Percentiles rank a stretch among this genome's conserved stretches.
Evolutionary conservation across 345 rosid species (phyloP).

Genomic region (Populus tremula): DNA sequence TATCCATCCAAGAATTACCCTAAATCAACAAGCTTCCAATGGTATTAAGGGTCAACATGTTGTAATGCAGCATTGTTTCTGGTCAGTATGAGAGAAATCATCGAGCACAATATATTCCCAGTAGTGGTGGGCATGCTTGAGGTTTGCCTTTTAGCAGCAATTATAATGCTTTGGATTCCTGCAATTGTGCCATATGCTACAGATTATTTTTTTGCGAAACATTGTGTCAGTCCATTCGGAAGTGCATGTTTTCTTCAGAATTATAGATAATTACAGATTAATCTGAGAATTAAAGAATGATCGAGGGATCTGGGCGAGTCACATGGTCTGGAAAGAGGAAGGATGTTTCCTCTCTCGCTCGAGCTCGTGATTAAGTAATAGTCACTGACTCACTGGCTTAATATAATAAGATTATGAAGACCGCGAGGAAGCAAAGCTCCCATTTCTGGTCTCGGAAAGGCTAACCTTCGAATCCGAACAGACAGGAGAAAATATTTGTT

Average conservation of each 20-base stretch:
- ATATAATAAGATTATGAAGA: neutral
- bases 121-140: slow-evolving; percentile 20
- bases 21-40: neutral
- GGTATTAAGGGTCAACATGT: neutral
- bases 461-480: neutral
- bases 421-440: neutral
- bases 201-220: neutral
- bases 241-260: slow-evolving; percentile 9
- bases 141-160: slow-evolving; percentile 33
- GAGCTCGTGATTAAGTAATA: neutral
- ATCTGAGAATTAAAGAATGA: slow-evolving; percentile 18
- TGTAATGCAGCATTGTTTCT: too few species aligned
- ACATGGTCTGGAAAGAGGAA: slow-evolving; percentile 36
- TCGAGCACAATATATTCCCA: slow-evolving; percentile 9
- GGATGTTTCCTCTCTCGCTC: slow-evolving; percentile 42
- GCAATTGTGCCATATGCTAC: slow-evolving; percentile 10
- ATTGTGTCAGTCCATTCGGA: slow-evolving; percentile 12
- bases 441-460: slow-evolving; percentile 21
- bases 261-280: slow-evolving; percentile 33
- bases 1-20: neutral
- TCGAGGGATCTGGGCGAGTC: slow-evolving; percentile 13
- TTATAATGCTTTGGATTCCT: slow-evolving; percentile 43
- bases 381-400: neutral
- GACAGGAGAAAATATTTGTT: neutral
- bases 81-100: neutral